phyloP scores from a whole-genome alignment of 306 rosid genomes.

The Castanea crenata region DNA sequence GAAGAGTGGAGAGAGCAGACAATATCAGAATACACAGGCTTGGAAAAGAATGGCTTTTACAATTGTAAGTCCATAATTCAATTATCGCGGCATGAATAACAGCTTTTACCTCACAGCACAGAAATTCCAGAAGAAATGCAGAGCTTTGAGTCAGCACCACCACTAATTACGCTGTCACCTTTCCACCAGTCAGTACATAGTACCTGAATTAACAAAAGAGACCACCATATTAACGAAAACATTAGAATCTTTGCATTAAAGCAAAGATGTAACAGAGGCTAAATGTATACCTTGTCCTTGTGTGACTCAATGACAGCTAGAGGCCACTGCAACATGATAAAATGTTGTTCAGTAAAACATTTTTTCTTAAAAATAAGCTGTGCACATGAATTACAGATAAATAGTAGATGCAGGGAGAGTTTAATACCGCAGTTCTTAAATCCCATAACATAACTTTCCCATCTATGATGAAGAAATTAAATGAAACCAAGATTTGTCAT shows the following conservation, averaged over 20 bases:
- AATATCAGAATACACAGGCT: background rate
- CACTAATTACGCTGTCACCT: conserved; percentile 69
- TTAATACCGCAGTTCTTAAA: conserved; percentile 82
- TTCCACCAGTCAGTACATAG: conserved; percentile 95
- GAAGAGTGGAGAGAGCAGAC: background rate
- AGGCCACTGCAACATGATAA: conserved; percentile 79
- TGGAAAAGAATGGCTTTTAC: background rate
- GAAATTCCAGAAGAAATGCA: conserved; percentile 71
- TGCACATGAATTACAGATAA: background rate
- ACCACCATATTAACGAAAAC: background rate
- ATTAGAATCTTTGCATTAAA: background rate
- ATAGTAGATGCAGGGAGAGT: conserved; percentile 1
- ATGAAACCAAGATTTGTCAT: conserved; percentile 64
- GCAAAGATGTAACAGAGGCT: background rate
- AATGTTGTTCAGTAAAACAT: conserved; percentile 10
- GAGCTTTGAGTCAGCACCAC: conserved; percentile 86
- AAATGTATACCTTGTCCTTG: conserved; percentile 59
- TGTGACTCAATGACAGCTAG: conserved; percentile 69
- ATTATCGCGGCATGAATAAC: background rate
- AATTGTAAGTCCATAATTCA: background rate
- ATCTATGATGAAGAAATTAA: conserved; percentile 86
- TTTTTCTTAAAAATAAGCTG: background rate
- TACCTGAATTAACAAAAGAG: conserved; percentile 45
- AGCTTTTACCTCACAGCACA: conserved; percentile 35
- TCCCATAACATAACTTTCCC: conserved; percentile 96